Base-by-base conservation (phyloP, 2,329 filamentous ascomycete genomes). In the Exophiala bonariae region DNA sequence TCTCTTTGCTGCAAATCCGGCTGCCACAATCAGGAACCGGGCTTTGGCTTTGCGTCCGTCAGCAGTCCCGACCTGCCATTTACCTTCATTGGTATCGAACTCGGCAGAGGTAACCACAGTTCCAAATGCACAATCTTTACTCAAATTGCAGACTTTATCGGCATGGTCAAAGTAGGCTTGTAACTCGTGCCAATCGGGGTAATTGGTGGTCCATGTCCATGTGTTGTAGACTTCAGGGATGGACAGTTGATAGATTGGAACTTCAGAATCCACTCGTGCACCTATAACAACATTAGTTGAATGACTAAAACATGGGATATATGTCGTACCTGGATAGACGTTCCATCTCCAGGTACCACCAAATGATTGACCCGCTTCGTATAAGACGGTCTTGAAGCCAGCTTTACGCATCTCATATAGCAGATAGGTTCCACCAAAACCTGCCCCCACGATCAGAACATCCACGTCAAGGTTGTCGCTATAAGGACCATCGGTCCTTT, bases 1-100 rank as follows among this genome's bases (percentile, higher is more conserved):
- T n/a, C 79, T 68, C 59, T 80, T 81, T 1, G 81, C 77, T 1
- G 81, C 74, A 28, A 75, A 74, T 0, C 78, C 78, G 2, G 71
- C 71, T 8, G 69, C 70, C 4, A 71, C 61, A 19, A 80, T 56
- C 3, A 80, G 62, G 51, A 68, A 79, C 13, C 63, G 68, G n/a
- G 65, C 60, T 11, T 62, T 67, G 14, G 67, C 70, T 4, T 40
- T 59, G 11, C 59, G 57, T 3, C 74, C 75, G 26, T 67, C 66
- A 9, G 66, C 65, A 0, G 72, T 75, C 7, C 49, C 63, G 11
- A 80, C 54, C 0, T 58, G 64, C 77, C 78, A 81, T 39, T 56
- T 61, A 0, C 61, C 61, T 0, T 62, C 42, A 0, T 54, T 47
- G 1, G 62, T 59, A 45, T 75, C 61, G 50, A 69, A 79, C 2